phyloP scores from a whole-genome alignment of 306 rosid species.

The Ammopiptanthus mongolicus region DNA sequence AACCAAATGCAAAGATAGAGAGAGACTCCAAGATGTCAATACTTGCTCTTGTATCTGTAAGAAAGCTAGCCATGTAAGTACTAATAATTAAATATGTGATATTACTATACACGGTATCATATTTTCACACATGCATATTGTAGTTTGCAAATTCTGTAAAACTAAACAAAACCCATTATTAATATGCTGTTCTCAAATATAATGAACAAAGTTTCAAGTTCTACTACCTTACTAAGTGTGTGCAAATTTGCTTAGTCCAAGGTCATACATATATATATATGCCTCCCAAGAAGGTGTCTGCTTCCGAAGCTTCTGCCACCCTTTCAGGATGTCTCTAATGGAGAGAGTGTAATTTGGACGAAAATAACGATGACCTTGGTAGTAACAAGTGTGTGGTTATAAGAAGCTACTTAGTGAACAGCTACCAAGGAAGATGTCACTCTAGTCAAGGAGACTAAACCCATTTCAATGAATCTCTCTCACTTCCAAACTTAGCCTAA shows the following conservation, averaged over 20 bases:
- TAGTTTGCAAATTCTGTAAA: slow-evolving; percentile 18
- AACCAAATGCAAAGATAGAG: background rate
- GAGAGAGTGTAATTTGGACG: slow-evolving; percentile 10
- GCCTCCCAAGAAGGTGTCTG: slow-evolving; percentile 36
- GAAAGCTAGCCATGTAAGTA: slow-evolving; percentile 5
- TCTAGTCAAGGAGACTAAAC: slow-evolving; percentile 32
- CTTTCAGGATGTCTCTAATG: slow-evolving; percentile 29
- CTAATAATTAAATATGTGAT: background rate
- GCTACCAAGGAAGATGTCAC: slow-evolving; percentile 27
- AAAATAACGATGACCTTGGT: slow-evolving; percentile 31
- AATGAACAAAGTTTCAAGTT: slow-evolving; percentile 16
- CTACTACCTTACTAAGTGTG: slow-evolving; percentile 15
- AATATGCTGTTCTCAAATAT: background rate
- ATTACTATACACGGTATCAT: background rate
- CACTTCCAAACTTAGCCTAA: slow-evolving; percentile 15
- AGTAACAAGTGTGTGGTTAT: background rate
- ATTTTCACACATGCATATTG: background rate
- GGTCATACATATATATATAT: slow-evolving; percentile 10
- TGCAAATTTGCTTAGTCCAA: slow-evolving; percentile 28
- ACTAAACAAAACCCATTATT: slow-evolving; percentile 13
- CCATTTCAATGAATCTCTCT: slow-evolving; percentile 20
- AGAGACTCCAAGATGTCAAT: background rate
- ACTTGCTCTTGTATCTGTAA: background rate
- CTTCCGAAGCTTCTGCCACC: slow-evolving; percentile 50
- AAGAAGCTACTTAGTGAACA: slow-evolving; percentile 14